Base-by-base conservation (phyloP, 495 filamentous ascomycete species). In the Melanomma pulvis-pyrius region DNA sequence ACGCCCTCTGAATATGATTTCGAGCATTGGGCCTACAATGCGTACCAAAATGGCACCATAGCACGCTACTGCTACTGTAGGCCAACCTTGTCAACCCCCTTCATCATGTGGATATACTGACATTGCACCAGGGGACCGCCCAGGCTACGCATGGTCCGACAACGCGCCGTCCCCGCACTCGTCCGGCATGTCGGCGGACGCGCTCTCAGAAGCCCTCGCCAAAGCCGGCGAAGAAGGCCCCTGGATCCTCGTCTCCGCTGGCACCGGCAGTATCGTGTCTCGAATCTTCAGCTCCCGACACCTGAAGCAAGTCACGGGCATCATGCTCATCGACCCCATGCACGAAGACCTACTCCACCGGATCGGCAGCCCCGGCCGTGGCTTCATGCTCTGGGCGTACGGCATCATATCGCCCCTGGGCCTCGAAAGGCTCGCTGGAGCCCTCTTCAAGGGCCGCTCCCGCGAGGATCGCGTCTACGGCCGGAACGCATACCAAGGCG, bases 111-210 rank as follows among this genome's bases (percentile, higher is more conserved):
- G n/a, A 15, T n/a, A 44, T 44, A 17, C 39, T 44, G n/a, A 44
- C 8, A 17, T n/a, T 11, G 3, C 39, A 17, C 5, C 17, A 44
- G 39, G 39, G 79, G 94, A 98, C 72, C 89, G 94, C 22, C 94
- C 94, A 0, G 94, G 94, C 1, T 79, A 92, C 54, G 92, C 82
- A 36, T 97, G 90, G 87, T 94, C 91, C 50, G 94, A 98, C 77
- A 92, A 92, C 67, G 93, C 94, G 0, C 94, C 93, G 9, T 96
- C 92, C 1, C 93, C 94, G 0, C 87, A 96, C 71, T 93, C 91
- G 2, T 93, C 90, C 11, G 91, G 93, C 56, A 96, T 96, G 88
- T 87, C 90, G 1, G 86, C 89, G 7, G 91, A 96, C 71, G 90
- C 86, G 6, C 81, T 97, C 19, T 90, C 91, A 25, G 92, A 97